Conservation (phyloP, 257 asterid genomes). For the Pogostemon cablin region DNA sequence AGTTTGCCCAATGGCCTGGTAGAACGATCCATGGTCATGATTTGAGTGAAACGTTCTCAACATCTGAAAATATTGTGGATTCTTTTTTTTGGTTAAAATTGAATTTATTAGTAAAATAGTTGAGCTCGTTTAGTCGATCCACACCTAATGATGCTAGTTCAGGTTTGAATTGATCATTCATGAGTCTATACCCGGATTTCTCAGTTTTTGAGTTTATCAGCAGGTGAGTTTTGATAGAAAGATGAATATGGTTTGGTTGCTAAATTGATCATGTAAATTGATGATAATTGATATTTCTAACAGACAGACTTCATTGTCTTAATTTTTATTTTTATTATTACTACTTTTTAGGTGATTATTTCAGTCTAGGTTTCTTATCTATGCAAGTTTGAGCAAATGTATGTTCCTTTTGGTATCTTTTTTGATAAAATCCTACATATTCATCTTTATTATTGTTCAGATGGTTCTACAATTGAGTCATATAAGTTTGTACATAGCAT, state of each 20-base stretch:
- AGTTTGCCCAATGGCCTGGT: background rate
- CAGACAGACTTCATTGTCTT: slow-evolving; percentile 1
- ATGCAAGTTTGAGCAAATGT: background rate
- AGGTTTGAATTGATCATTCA: slow-evolving; percentile 5
- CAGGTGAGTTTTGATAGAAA: background rate
- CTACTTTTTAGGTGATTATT: background rate
- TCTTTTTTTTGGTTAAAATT: background rate
- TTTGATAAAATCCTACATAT: background rate
- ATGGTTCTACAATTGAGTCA: background rate
- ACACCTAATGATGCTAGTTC: background rate
- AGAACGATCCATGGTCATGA: slow-evolving; percentile 16
- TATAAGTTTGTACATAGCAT: background rate
- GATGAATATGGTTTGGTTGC: background rate
- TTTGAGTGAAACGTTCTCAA: slow-evolving; percentile 2
- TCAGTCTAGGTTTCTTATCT: background rate
- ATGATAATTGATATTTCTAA: background rate
- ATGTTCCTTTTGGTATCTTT: background rate
- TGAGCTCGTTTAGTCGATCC: background rate
- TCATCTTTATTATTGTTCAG: background rate
- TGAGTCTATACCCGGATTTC: background rate
- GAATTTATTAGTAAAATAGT: background rate
- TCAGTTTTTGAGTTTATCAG: background rate
- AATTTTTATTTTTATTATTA: background rate
- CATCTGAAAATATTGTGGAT: background rate
- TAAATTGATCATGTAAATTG: background rate